phyloP scores from a whole-genome alignment of 129 eudicot genomes.

The Pittosporum tobira region DNA sequence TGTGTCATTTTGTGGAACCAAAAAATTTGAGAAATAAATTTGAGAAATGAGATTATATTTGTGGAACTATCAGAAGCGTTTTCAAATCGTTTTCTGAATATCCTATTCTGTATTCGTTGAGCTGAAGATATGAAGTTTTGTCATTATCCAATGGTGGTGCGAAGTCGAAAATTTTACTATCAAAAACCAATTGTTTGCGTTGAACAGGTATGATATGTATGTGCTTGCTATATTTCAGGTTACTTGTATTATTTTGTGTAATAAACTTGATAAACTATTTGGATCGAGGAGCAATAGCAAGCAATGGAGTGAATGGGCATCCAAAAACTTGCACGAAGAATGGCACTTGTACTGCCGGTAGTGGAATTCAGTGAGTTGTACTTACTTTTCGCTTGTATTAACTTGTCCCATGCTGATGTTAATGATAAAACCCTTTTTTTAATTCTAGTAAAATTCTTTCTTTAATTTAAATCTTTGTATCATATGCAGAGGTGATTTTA shows the following conservation, averaged over 20 bases:
- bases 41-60: no score
- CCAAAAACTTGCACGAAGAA: slow-evolving; percentile 38
- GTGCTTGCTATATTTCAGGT: slow-evolving; percentile 33
- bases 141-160: no score
- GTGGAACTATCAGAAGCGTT: no score
- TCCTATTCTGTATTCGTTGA: no score
- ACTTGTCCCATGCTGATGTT: background rate
- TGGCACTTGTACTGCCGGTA: slow-evolving; percentile 65
- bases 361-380: slow-evolving; percentile 81
- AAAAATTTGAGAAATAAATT: no score
- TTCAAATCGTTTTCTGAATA: no score
- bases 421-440: background rate
- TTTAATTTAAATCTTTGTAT: background rate
- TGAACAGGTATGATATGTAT: no score
- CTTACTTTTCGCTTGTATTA: background rate
- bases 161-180: no score
- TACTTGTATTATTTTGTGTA: slow-evolving; percentile 64
- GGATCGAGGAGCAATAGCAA: slow-evolving; percentile 91
- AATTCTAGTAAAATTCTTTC: background rate
- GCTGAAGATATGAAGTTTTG: no score
- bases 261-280: slow-evolving; percentile 75
- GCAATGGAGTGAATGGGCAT: slow-evolving; percentile 89
- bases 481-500: slow-evolving; percentile 61
- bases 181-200: no score
- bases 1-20: no score